phyloP scores from a whole-genome alignment of 2,329 filamentous ascomycete genomes.

The Cytospora chrysosperma region DNA sequence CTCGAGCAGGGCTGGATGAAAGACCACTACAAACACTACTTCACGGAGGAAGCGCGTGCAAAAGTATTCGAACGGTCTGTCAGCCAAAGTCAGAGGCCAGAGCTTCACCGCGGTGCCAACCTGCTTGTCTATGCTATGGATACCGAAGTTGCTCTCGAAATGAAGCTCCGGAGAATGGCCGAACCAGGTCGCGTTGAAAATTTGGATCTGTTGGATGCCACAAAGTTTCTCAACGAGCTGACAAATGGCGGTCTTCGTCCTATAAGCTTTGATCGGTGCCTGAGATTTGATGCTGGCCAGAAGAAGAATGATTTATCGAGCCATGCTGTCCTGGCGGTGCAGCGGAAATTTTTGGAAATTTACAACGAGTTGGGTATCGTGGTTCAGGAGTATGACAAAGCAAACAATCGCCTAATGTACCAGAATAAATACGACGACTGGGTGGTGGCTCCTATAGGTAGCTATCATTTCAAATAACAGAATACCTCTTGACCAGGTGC shows the following conservation, averaged over 20 bases:
- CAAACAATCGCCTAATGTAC: neutral
- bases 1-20: neutral
- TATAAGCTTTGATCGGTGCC: neutral
- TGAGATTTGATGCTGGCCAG: neutral
- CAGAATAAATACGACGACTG: neutral
- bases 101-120: neutral
- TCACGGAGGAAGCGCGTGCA: neutral
- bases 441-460: too few relatives aligned
- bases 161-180: neutral
- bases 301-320: neutral
- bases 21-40: neutral
- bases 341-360: neutral
- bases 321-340: neutral
- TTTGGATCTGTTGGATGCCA: neutral
- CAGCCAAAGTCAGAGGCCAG: too few relatives aligned
- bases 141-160: neutral
- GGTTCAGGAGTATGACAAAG: neutral
- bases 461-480: too few relatives aligned
- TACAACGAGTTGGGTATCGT: neutral
- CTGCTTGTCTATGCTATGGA: neutral
- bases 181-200: neutral
- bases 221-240: neutral
- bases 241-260: neutral
- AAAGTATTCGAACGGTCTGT: neutral
- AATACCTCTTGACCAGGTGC: too few relatives aligned